Evolutionary conservation across 768 basidiomycete genomes (phyloP), one percentile per base, ranked within the genome.

Genomic region (Boletellus emodensis): DNA sequence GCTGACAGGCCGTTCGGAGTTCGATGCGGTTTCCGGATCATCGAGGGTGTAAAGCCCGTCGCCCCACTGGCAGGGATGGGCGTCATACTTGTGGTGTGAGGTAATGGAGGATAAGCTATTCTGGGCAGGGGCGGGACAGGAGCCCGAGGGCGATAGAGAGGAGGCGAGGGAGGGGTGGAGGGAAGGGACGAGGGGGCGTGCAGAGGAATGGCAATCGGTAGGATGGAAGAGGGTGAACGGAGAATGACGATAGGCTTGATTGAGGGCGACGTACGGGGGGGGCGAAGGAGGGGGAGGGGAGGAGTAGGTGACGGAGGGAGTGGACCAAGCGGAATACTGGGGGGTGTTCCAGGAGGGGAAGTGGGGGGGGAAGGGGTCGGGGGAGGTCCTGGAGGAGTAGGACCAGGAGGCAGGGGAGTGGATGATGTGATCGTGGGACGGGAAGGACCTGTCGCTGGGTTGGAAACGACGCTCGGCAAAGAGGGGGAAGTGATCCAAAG

Each of bases 1-100:
- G 65, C 63, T 65, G 53, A 55, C 65, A 44, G 66, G 66, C 49
- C 61, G 61, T 61, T 68, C 58, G 57, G 66, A 67, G 63, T 69
- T 65, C 40, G 67, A 61, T 63, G 61, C 54, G 33, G 67, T 60
- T 42, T 65, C 64, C 46, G 68, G 57, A 52, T 68, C 61, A 55
- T 67, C 66, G 48, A 67, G 56, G 17, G 68, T 64, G 43, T 68
- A 68, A 42, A 70, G 61, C 58, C 58, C 64, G 40, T 61, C 54
- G 52, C 63, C 63, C 66, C 66, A 68, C 0, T n/a, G n/a, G n/a
- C n/a, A n/a, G n/a, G 57, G 48, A 34, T 67, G 53, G 15, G 60
- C 28, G 54, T 63, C 62, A 12, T 55, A 66, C 49, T 67, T 66
- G 24, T 47, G 46, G 12, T 53, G 37, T 3, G 20, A 30, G 17